A percentile compares a stretch with the other conserved stretches of the same genome.
Evolutionary conservation across 2,329 filamentous ascomycete genomes (phyloP).

Genomic region (Aspergillaceae sp.): DNA sequence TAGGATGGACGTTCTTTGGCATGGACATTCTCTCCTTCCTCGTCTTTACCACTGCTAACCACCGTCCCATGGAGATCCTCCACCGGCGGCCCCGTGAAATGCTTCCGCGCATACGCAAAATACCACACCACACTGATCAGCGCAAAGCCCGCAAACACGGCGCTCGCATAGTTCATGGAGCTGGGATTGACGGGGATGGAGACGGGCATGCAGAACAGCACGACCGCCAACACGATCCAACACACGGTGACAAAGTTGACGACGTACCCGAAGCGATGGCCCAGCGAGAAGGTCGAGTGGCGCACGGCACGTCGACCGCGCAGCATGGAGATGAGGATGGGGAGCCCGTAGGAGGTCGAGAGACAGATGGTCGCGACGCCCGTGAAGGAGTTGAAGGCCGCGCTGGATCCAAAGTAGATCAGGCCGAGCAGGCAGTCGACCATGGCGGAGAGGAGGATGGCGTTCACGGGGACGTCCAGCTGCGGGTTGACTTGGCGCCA

Average conservation of each 20-base stretch:
- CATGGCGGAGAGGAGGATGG: conserved; percentile 57
- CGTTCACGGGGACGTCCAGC: conserved; percentile 62
- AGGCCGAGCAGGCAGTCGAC: conserved; percentile 65
- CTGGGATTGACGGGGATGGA: conserved; percentile 48
- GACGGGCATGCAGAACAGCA: conserved; percentile 69
- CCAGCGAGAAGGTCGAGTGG: conserved; percentile 59
- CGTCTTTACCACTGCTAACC: conserved; percentile 19
- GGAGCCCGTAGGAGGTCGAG: conserved; percentile 65
- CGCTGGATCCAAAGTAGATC: conserved; percentile 70
- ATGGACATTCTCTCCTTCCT: conserved; percentile 22
- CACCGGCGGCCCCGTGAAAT: conserved; percentile 52
- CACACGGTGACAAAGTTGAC: conserved; percentile 61
- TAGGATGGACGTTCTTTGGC: conserved; percentile 14
- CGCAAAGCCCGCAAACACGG: conserved; percentile 57
- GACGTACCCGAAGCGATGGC: conserved; percentile 52
- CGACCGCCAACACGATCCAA: conserved; percentile 62
- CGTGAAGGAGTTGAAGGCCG: conserved; percentile 72
- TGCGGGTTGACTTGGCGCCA: conserved; percentile 58
- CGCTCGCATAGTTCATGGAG: conserved; percentile 59
- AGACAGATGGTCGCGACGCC: conserved; percentile 73
- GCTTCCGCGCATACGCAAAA: conserved; percentile 52
- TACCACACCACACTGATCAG: conserved; percentile 56
- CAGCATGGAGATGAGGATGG: conserved; percentile 62
- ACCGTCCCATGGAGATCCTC: conserved; percentile 16
- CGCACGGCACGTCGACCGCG: conserved; percentile 58